A percentile compares a stretch with the other conserved stretches of the same genome.
Evolutionary conservation across 2,329 filamentous ascomycete genomes (phyloP).

Genomic region (Proliferodiscus dingleyae): DNA sequence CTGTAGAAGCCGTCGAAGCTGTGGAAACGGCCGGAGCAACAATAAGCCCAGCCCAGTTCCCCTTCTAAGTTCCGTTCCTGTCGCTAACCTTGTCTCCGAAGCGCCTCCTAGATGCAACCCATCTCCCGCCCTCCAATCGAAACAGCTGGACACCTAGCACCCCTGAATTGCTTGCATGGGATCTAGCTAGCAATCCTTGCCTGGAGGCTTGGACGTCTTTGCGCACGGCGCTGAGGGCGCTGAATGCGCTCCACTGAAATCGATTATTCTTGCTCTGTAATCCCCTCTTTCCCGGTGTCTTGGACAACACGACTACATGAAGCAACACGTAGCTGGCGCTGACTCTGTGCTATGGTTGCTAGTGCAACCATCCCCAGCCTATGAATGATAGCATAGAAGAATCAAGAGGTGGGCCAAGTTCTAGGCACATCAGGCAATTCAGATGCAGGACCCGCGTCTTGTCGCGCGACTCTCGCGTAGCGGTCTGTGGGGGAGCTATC

Average conservation of each 20-base stretch:
- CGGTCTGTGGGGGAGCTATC: not conserved
- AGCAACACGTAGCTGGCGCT: not conserved
- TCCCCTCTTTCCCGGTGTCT: constrained; percentile 9
- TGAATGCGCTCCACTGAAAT: not conserved
- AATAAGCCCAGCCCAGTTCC: too few species aligned
- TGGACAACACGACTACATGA: not conserved
- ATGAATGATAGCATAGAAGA: too few species aligned
- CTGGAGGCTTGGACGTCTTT: not conserved
- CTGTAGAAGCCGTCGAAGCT: not conserved
- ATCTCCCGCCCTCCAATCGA: constrained; percentile 9
- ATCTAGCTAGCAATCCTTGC: constrained; percentile 8
- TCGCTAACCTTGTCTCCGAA: constrained; percentile 15
- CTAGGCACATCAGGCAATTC: not conserved
- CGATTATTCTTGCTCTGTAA: constrained; percentile 9
- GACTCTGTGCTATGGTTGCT: not conserved
- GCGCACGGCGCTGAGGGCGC: not conserved
- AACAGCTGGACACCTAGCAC: not conserved
- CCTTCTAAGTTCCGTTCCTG: not conserved
- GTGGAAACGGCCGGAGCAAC: constrained; percentile 22
- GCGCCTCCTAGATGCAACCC: constrained; percentile 6
- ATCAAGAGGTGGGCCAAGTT: too few species aligned
- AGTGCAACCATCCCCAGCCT: not conserved
- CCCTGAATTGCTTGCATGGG: constrained; percentile 16
- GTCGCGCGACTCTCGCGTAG: not conserved
- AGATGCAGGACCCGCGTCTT: not conserved